These are phyloP conservation scores for Suhomyces guaymorum DNA, from an alignment of 1,139 yeast species.

Conservation along the genomic window DNA sequence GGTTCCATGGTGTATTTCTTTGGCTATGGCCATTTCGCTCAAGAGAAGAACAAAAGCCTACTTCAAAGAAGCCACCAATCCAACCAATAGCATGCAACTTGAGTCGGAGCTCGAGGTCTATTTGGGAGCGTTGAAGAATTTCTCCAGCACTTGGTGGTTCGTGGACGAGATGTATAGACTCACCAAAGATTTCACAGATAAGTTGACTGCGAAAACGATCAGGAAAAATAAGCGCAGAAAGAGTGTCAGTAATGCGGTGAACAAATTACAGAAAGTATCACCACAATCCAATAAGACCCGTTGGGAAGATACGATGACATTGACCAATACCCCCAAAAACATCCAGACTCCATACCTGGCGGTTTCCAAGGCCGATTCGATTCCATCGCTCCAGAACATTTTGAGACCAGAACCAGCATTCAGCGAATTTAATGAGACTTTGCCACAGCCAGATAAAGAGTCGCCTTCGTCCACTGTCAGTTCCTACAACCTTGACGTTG, in stretches of 20 bases:
- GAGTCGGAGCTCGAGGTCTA: slow-evolving; percentile 21
- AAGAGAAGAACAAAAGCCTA: slow-evolving; percentile 17
- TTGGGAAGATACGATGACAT: background rate
- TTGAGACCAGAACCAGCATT: slow-evolving; percentile 9
- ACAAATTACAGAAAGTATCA: background rate
- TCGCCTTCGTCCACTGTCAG: slow-evolving; percentile 7
- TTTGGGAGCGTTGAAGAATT: slow-evolving; percentile 24
- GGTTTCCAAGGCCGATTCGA: slow-evolving; percentile 9
- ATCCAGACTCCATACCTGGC: background rate
- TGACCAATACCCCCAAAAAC: background rate
- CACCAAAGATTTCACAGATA: slow-evolving; percentile 25
- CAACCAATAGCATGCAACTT: slow-evolving; percentile 3
- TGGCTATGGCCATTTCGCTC: slow-evolving; percentile 23
- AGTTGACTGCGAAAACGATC: slow-evolving; percentile 17
- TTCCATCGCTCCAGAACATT: slow-evolving; percentile 17
- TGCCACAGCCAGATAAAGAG: background rate
- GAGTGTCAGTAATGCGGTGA: background rate
- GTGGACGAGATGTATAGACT: slow-evolving; percentile 32
- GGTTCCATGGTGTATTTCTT: slow-evolving; percentile 30
- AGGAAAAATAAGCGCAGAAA: slow-evolving; percentile 7
- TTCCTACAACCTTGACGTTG: slow-evolving; percentile 16
- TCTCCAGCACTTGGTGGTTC: slow-evolving; percentile 30
- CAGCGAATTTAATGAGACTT: background rate
- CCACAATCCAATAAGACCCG: background rate
- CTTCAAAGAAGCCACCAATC: slow-evolving; percentile 7